A percentile compares a stretch with the other conserved stretches of the same genome.
These are phyloP conservation scores for Elsinoe fawcettii DNA, from an alignment of 2,329 filamentous ascomycete species.

Conservation along the genomic window DNA sequence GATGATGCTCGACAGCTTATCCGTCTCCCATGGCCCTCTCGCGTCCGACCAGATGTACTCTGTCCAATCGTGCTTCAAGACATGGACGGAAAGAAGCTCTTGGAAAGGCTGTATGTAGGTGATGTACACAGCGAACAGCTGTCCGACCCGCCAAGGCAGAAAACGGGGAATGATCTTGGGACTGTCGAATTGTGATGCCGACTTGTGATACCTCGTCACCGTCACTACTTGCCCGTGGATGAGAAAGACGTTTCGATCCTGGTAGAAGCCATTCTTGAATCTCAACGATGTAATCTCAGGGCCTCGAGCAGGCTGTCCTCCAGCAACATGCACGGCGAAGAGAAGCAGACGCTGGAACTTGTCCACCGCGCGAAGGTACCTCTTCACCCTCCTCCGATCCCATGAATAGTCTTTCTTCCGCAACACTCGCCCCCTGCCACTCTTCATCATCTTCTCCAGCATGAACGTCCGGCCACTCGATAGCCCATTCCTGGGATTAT, in stretches of 20 bases:
- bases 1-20: not conserved
- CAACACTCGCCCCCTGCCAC: conserved; percentile 16
- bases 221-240: conserved; percentile 20
- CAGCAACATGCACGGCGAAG: conserved; percentile 18
- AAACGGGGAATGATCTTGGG: conserved; percentile 24
- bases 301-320: conserved; percentile 18
- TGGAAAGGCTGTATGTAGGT: conserved; percentile 21
- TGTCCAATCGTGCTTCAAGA: not conserved
- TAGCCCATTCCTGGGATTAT: conserved; percentile 19
- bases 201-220: conserved; percentile 24
- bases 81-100: conserved; percentile 9
- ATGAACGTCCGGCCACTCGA: conserved; percentile 19
- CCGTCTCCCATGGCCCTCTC: not conserved
- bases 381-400: not conserved
- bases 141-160: conserved; percentile 20
- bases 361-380: conserved; percentile 17
- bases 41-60: not conserved
- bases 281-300: conserved; percentile 21
- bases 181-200: conserved; percentile 22
- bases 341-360: conserved; percentile 19
- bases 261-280: conserved; percentile 20
- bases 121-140: conserved; percentile 24
- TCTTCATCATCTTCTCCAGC: conserved; percentile 15
- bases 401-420: conserved; percentile 13
- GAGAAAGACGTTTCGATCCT: conserved; percentile 23